Evolutionary conservation across 148 eudicot genomes (phyloP).

Genomic region (Silene latifolia): DNA sequence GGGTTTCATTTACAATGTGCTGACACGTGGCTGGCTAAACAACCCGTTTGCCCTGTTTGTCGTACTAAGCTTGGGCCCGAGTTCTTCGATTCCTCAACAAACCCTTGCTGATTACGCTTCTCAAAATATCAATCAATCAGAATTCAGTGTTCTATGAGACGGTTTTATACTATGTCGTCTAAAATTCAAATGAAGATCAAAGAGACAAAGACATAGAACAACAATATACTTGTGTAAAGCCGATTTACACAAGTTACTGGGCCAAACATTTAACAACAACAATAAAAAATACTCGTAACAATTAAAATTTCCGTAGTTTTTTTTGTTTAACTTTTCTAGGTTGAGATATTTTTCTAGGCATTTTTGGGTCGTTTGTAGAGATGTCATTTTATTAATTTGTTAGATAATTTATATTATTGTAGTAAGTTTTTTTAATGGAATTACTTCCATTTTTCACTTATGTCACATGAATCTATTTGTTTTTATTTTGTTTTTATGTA

Average conservation of each 20-base stretch:
- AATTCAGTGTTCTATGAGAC: no score
- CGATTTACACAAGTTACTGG: no score
- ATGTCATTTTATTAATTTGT: conserved; percentile 5
- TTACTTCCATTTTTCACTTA: not conserved
- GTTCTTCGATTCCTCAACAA: conserved; percentile 34
- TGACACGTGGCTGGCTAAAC: conserved; percentile 75
- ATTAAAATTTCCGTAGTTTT: no score
- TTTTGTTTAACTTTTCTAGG: not conserved
- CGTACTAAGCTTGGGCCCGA: conserved; percentile 56
- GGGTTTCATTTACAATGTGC: conserved; percentile 83
- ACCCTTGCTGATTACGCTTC: conserved; percentile 44
- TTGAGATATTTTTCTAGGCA: not conserved
- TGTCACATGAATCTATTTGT: not conserved
- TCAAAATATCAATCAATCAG: not conserved
- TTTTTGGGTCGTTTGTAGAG: not conserved
- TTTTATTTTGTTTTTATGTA: not conserved
- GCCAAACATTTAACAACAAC: no score
- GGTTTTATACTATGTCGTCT: no score
- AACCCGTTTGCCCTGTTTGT: conserved; percentile 81
- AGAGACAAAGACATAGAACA: no score
- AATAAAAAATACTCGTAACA: no score
- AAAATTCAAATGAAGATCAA: no score
- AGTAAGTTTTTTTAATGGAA: not conserved
- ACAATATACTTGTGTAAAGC: no score
- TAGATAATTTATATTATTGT: not conserved